Percentiles rank a stretch among this genome's conserved stretches.
Conservation (phyloP, 208 protist genomes). For the Crithidia acanthocephali region DNA sequence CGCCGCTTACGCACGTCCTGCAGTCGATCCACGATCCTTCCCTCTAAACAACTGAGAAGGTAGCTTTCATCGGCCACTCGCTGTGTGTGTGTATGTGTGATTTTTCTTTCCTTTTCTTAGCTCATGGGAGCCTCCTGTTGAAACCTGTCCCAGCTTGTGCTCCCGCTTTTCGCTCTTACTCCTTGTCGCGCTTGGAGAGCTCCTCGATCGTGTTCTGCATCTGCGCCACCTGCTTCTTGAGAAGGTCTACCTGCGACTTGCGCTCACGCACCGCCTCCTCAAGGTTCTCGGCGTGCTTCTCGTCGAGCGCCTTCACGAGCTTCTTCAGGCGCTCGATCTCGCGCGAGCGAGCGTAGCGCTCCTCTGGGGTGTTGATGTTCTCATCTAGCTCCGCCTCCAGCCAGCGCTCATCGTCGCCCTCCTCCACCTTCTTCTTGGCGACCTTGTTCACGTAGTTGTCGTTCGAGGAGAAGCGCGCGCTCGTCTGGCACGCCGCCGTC, state of each 20-base stretch:
- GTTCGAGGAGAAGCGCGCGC: constrained; percentile 16
- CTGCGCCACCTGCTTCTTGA: constrained; percentile 59
- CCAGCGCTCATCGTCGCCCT: constrained; percentile 72
- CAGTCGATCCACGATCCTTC: not conserved
- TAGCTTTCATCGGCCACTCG: not conserved
- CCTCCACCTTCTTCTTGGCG: constrained; percentile 51
- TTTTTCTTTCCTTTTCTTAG: constrained; percentile 24
- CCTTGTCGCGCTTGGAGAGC: constrained; percentile 34
- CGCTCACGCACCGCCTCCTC: constrained; percentile 40
- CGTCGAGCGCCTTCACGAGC: constrained; percentile 51
- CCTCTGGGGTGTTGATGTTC: constrained; percentile 81
- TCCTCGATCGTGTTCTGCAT: constrained; percentile 54
- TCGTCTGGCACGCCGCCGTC: constrained; percentile 13
- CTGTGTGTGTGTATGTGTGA: not conserved
- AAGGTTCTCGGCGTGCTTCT: constrained; percentile 56
- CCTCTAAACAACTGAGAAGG: not conserved
- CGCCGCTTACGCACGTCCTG: too few species aligned
- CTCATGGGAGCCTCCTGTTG: not conserved
- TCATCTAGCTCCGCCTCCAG: constrained; percentile 89
- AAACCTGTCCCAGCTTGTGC: too few species aligned
- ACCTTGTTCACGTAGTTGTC: constrained; percentile 50
- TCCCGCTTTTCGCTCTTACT: constrained; percentile 21
- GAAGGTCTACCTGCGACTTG: constrained; percentile 43
- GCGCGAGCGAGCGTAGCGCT: constrained; percentile 76
- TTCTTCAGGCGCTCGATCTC: constrained; percentile 66